Evolutionary conservation across 2,329 filamentous ascomycete species (phyloP).

Genomic region (Coniochaeta pulveracea): DNA sequence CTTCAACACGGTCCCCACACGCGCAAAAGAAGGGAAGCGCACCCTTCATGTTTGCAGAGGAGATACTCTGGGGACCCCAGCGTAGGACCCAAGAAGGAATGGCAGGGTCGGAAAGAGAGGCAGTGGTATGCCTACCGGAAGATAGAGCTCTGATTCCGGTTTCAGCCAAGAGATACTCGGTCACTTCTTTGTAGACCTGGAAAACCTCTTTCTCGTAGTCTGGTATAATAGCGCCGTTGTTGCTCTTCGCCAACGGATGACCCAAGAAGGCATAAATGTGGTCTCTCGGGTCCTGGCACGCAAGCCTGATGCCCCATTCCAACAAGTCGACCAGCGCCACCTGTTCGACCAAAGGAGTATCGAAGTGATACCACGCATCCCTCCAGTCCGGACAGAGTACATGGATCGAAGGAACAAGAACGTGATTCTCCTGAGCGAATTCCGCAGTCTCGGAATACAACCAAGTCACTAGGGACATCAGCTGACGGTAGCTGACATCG

Average conservation of each 20-base stretch:
- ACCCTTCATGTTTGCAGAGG: neutral
- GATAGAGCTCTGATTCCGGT: neutral
- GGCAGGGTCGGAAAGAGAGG: neutral
- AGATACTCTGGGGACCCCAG: neutral
- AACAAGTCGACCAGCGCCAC: neutral
- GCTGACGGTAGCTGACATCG: slow-evolving; percentile 1
- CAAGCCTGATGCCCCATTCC: neutral
- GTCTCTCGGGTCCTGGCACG: neutral
- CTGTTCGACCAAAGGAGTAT: neutral
- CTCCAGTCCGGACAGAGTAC: neutral
- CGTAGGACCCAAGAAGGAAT: slow-evolving; percentile 2
- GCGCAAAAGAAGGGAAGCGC: neutral
- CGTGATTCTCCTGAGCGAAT: neutral
- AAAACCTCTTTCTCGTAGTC: neutral
- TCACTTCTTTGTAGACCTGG: neutral
- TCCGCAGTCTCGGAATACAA: neutral
- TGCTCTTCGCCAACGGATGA: neutral
- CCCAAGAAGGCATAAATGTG: slow-evolving; percentile 2
- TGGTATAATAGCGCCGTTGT: neutral
- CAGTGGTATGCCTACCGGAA: neutral
- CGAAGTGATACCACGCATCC: neutral
- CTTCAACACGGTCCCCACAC: neutral
- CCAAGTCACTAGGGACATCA: slow-evolving; percentile 1
- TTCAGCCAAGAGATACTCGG: neutral
- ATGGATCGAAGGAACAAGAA: neutral